Conservation (phyloP, 164 flowering plant species). For the Magnolia sinica region DNA sequence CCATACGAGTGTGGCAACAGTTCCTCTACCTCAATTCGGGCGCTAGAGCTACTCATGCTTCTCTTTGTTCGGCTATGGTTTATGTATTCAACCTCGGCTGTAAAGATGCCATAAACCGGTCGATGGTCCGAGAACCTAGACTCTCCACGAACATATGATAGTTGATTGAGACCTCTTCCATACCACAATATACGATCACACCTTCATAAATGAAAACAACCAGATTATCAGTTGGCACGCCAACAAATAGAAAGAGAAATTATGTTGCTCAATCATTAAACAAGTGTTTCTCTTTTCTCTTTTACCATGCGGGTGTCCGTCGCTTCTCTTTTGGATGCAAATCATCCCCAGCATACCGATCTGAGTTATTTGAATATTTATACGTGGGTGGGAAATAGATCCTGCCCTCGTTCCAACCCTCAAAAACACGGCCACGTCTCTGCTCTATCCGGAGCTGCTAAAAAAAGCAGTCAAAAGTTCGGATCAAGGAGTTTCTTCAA, state of each 20-base stretch:
- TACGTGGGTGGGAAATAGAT: conserved; percentile 94
- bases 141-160: conserved; percentile 87
- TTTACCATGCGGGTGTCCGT: conserved; percentile 93
- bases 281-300: not conserved
- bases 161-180: conserved; percentile 74
- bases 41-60: conserved; percentile 59
- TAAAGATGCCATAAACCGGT: conserved; percentile 73
- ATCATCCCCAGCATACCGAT: conserved; percentile 87
- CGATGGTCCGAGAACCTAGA: conserved; percentile 85
- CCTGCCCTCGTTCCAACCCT: conserved; percentile 82
- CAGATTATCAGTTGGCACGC: not conserved
- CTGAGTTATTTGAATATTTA: conserved; percentile 89
- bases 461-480: conserved; percentile 5
- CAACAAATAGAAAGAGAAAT: not conserved
- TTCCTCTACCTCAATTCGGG: conserved; percentile 81
- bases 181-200: conserved; percentile 91
- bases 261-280: not conserved
- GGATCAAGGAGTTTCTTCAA: conserved; percentile 11
- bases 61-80: conserved; percentile 53
- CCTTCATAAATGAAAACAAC: conserved; percentile 38
- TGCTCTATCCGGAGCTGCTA: conserved; percentile 77
- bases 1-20: conserved; percentile 60
- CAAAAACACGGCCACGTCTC: conserved; percentile 66
- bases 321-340: conserved; percentile 88
- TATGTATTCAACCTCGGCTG: conserved; percentile 70